A percentile compares a stretch with the other conserved stretches of the same genome.
These are phyloP conservation scores for Diddensiella caesifluorescens DNA, from an alignment of 805 yeast genomes.

Conservation along the genomic window DNA sequence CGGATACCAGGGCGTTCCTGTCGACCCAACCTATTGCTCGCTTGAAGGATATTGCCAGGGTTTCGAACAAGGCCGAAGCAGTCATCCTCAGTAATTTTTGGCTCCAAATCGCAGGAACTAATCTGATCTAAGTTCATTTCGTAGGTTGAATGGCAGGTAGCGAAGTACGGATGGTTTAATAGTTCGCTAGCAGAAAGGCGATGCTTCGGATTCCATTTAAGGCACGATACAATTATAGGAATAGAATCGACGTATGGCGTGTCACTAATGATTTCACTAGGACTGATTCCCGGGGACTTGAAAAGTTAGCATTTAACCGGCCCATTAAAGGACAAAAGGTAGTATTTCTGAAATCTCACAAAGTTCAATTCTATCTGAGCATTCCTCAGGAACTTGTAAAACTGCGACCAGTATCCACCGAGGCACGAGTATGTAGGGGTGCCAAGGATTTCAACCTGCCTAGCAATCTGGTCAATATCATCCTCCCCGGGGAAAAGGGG, in stretches of 20 bases:
- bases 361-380: no score
- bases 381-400: conserved; percentile 6
- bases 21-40: no score
- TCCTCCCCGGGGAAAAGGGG: conserved; percentile 83
- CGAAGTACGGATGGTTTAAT: conserved; percentile 15
- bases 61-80: no score
- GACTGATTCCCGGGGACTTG: conserved; percentile 32
- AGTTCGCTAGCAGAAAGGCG: conserved; percentile 22
- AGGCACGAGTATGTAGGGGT: conserved; percentile 46
- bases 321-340: no score
- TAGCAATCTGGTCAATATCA: conserved; percentile 74
- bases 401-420: conserved; percentile 18
- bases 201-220: conserved; percentile 70
- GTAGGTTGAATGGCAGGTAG: conserved; percentile 5
- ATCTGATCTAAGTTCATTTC: no score
- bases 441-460: conserved; percentile 64
- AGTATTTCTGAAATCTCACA: no score
- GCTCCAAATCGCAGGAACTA: no score
- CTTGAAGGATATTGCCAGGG: no score
- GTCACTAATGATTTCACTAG: conserved; percentile 3
- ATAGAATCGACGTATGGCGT: conserved; percentile 9
- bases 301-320: background rate
- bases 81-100: no score
- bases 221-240: conserved; percentile 35
- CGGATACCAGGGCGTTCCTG: no score